These are phyloP conservation scores for Psilocybe azurescens DNA, from an alignment of 768 basidiomycete species.

Conservation along the genomic window DNA sequence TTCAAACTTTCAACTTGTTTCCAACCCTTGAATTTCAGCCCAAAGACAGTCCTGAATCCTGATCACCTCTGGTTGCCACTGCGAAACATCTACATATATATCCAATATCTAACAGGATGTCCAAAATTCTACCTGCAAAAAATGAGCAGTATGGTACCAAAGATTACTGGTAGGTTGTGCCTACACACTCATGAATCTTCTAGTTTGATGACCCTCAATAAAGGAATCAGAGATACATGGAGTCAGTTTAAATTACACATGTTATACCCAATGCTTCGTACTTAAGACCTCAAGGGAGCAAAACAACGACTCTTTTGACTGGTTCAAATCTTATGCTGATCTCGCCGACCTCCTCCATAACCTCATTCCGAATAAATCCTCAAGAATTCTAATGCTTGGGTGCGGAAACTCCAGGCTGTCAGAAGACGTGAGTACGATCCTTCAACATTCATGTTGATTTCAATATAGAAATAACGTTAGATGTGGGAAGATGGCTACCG, in stretches of 20 bases:
- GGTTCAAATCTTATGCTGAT: constrained; percentile 86
- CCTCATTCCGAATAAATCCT: constrained; percentile 63
- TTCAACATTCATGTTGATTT: neutral
- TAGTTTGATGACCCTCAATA: neutral
- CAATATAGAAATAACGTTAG: constrained; percentile 36
- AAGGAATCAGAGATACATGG: constrained; percentile 75
- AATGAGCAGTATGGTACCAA: constrained; percentile 74
- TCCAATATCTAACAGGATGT: constrained; percentile 23
- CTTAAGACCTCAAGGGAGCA: constrained; percentile 50
- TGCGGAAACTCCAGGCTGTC: constrained; percentile 86
- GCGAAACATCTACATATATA: neutral
- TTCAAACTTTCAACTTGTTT: neutral
- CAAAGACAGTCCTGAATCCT: neutral
- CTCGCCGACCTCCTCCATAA: constrained; percentile 64
- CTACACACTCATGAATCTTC: neutral
- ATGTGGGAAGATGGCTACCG: constrained; percentile 90
- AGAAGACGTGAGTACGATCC: constrained; percentile 59
- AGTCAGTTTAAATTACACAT: constrained; percentile 44
- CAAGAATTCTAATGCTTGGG: constrained; percentile 78
- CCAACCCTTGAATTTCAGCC: neutral
- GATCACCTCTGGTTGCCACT: too few species aligned
- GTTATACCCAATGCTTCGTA: constrained; percentile 5
- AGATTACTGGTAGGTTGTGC: constrained; percentile 63
- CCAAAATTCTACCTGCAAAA: constrained; percentile 51
- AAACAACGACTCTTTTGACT: constrained; percentile 72